phyloP scores from a whole-genome alignment of 495 filamentous ascomycete species.

The Talaromyces borbonicus region DNA sequence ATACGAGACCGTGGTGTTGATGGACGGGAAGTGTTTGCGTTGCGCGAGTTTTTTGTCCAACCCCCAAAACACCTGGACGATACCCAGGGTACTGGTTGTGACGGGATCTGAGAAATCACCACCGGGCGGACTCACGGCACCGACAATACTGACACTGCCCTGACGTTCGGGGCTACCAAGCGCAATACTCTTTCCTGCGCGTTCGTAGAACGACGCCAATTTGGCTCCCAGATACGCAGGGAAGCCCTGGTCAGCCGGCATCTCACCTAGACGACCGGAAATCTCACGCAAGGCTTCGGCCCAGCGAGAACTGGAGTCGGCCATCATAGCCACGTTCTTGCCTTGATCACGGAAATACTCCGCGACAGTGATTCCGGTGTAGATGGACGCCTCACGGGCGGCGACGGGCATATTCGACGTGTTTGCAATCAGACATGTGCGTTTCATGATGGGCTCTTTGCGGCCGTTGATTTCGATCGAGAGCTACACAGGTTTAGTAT shows the following conservation, averaged over 20 bases:
- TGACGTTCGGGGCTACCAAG: constrained; percentile 80
- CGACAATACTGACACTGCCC: constrained; percentile 95
- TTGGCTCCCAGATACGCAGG: constrained; percentile 95
- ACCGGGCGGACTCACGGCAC: constrained; percentile 91
- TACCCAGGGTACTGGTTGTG: constrained; percentile 86
- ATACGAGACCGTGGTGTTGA: constrained; percentile 94
- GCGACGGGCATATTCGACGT: constrained; percentile 99
- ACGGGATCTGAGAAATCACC: constrained; percentile 99
- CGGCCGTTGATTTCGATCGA: constrained; percentile 83
- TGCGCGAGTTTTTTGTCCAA: constrained; percentile 98
- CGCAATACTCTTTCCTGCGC: constrained; percentile 76
- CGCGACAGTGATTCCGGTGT: constrained; percentile 95
- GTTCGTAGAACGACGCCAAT: constrained; percentile 97
- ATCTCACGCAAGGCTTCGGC: constrained; percentile 97
- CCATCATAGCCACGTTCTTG: constrained; percentile 99
- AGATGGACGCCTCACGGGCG: constrained; percentile 97
- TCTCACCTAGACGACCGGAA: constrained; percentile 96
- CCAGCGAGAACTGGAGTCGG: constrained; percentile 97
- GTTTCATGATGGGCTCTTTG: constrained; percentile 99
- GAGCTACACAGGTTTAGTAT: constrained; percentile 41
- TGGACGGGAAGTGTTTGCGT: constrained; percentile 97
- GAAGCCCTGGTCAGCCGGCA: constrained; percentile 99
- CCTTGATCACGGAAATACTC: constrained; percentile 98
- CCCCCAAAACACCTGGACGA: constrained; percentile 99
- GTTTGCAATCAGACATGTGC: constrained; percentile 95